Percentiles rank a stretch among this genome's conserved stretches.
Conservation (phyloP, 78 protist species). For the Guillardia theta region DNA sequence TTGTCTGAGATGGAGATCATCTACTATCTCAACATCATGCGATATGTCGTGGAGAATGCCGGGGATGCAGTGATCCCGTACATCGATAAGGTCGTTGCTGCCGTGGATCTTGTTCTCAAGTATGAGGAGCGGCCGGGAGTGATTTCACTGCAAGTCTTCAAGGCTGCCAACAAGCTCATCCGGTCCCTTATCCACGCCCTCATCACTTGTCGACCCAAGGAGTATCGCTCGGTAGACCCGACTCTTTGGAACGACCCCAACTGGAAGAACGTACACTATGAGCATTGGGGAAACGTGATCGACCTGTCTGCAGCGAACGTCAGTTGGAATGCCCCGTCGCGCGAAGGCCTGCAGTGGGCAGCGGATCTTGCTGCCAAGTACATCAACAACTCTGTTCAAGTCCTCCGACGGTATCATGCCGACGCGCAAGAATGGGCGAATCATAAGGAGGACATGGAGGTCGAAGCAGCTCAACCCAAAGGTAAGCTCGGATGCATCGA, state of each 20-base stretch:
- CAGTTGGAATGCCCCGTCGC: background rate
- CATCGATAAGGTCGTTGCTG: background rate
- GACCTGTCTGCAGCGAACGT: background rate
- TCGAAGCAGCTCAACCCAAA: too few species aligned
- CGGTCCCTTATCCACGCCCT: background rate
- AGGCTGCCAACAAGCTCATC: background rate
- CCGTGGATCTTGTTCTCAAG: background rate
- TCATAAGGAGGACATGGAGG: too few species aligned
- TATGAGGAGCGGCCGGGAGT: background rate
- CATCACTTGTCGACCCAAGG: background rate
- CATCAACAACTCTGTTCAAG: background rate
- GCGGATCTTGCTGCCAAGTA: background rate
- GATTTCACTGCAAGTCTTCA: background rate
- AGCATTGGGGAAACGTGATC: background rate
- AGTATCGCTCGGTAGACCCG: background rate
- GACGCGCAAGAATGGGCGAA: too few species aligned
- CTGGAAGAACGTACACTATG: background rate
- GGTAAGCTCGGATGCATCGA: too few species aligned
- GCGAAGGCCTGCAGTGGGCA: background rate
- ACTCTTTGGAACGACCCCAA: background rate
- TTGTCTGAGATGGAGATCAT: constrained; percentile 3
- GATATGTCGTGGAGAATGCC: background rate
- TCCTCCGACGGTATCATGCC: background rate
- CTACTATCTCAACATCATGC: background rate
- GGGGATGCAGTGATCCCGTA: background rate